phyloP scores from a whole-genome alignment of 2,329 filamentous ascomycete species.

The Aspergillus quadrilineatus region DNA sequence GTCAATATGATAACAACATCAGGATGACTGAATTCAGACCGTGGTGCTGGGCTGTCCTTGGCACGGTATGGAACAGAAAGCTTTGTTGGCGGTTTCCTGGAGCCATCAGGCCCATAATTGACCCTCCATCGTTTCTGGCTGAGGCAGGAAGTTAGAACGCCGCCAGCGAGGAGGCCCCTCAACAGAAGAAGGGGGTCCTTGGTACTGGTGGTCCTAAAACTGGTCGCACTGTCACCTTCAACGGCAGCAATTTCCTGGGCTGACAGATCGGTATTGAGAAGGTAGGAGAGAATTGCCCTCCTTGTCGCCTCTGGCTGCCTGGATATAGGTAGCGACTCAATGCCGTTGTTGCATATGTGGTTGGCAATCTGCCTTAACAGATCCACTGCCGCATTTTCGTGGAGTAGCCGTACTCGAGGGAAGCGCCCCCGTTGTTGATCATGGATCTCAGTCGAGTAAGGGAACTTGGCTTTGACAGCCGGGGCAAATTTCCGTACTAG shows the following conservation, averaged over 20 bases:
- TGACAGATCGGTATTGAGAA: conserved; percentile 40
- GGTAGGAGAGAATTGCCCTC: conserved; percentile 45
- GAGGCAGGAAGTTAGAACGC: conserved; percentile 56
- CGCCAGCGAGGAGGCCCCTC: conserved; percentile 54
- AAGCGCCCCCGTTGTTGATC: conserved; percentile 39
- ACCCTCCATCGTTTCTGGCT: conserved; percentile 63
- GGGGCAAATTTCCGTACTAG: conserved; percentile 41
- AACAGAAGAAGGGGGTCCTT: conserved; percentile 29
- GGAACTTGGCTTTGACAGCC: conserved; percentile 31
- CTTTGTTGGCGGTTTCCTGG: conserved; percentile 50
- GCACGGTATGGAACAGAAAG: conserved; percentile 61
- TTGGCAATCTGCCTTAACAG: conserved; percentile 28
- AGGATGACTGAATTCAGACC: conserved; percentile 63
- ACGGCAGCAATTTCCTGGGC: conserved; percentile 46
- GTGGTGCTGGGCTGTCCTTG: conserved; percentile 56
- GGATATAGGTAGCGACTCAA: conserved; percentile 47
- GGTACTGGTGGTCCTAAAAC: conserved; percentile 48
- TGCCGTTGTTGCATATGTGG: conserved; percentile 46
- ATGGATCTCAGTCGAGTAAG: conserved; percentile 47
- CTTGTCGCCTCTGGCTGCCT: conserved; percentile 33
- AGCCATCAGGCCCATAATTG: conserved; percentile 58
- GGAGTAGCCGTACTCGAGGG: conserved; percentile 52
- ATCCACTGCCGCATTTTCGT: conserved; percentile 33
- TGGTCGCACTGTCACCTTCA: conserved; percentile 28
- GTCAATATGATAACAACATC: conserved; percentile 60